Conservation (phyloP, 1,284 basidiomycete species). For the Peniophora sp. region DNA sequence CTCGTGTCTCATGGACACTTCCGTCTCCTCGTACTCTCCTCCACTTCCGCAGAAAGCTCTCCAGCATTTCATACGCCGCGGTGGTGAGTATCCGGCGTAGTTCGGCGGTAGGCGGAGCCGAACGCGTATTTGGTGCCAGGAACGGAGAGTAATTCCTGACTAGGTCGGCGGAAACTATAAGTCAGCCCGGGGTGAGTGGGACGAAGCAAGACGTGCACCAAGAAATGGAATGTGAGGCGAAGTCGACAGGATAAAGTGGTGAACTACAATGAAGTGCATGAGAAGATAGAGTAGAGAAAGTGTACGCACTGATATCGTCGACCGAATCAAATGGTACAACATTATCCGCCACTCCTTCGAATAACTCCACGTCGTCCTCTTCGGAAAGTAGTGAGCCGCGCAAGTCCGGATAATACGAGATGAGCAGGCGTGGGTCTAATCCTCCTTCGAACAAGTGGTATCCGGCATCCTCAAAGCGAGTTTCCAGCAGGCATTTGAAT, state of each 20-base stretch:
- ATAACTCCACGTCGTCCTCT: slow-evolving; percentile 46
- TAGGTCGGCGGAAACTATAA: slow-evolving; percentile 75
- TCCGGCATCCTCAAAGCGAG: slow-evolving; percentile 73
- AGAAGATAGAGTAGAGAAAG: slow-evolving; percentile 15
- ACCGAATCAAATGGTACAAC: slow-evolving; percentile 58
- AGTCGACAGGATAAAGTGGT: slow-evolving; percentile 23
- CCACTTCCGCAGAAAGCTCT: slow-evolving; percentile 51
- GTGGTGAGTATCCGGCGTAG: slow-evolving; percentile 49
- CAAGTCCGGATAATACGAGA: slow-evolving; percentile 71
- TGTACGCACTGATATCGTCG: slow-evolving; percentile 69
- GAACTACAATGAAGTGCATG: slow-evolving; percentile 13
- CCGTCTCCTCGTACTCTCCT: slow-evolving; percentile 15
- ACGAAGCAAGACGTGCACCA: slow-evolving; percentile 16
- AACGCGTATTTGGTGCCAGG: slow-evolving; percentile 61
- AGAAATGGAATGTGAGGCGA: slow-evolving; percentile 10
- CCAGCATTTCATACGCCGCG: slow-evolving; percentile 64
- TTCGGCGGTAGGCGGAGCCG: slow-evolving; percentile 60
- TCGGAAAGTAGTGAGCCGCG: slow-evolving; percentile 46
- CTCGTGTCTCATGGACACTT: slow-evolving; percentile 5
- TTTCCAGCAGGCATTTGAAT: slow-evolving; percentile 64
- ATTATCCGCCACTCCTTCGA: slow-evolving; percentile 57
- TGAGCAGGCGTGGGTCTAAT: slow-evolving; percentile 66
- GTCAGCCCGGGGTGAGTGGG: slow-evolving; percentile 42
- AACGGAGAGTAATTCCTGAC: slow-evolving; percentile 86
- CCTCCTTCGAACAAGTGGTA: slow-evolving; percentile 62